Evolutionary conservation across 106 monocot genomes (phyloP).

Genomic region (Amphibolis antarctica): DNA sequence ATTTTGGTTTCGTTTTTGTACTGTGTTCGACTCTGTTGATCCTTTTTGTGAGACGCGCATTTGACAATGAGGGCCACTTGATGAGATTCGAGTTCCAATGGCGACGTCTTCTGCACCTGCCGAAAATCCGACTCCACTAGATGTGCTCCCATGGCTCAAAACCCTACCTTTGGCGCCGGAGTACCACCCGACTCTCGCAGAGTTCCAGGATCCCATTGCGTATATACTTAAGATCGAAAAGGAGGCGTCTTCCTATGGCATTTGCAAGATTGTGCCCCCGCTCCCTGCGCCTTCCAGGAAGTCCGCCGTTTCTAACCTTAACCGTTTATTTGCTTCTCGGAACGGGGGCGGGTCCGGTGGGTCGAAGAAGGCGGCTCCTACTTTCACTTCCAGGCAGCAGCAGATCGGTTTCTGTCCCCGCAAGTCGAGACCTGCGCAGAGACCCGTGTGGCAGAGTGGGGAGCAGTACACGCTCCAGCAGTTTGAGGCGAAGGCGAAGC

Average conservation of each 20-base stretch:
- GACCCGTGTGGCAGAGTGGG: slow-evolving; percentile 71
- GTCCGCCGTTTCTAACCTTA: slow-evolving; percentile 40
- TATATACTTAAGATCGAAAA: slow-evolving; percentile 76
- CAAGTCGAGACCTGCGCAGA: slow-evolving; percentile 67
- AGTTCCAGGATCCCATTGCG: slow-evolving; percentile 83
- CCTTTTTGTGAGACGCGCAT: no score
- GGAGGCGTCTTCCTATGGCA: slow-evolving; percentile 58
- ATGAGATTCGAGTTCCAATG: not conserved
- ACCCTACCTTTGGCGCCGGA: slow-evolving; percentile 66
- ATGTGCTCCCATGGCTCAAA: slow-evolving; percentile 55
- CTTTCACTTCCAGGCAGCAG: slow-evolving; percentile 79
- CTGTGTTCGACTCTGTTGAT: no score
- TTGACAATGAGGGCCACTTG: no score
- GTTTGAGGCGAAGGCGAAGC: slow-evolving; percentile 63
- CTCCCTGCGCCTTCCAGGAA: slow-evolving; percentile 51
- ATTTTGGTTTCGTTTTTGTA: no score
- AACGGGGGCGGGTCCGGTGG: slow-evolving; percentile 6
- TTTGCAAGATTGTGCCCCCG: slow-evolving; percentile 90
- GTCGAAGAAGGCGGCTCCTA: slow-evolving; percentile 18
- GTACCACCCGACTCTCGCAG: slow-evolving; percentile 59
- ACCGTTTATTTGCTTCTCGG: slow-evolving; percentile 47
- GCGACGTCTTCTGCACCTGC: not conserved
- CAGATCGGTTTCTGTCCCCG: slow-evolving; percentile 93
- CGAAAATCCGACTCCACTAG: not conserved
- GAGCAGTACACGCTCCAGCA: slow-evolving; percentile 60